Percentiles rank a stretch among this genome's conserved stretches.
phyloP scores from a whole-genome alignment of 495 filamentous ascomycete species.

The Astrothelium macrocarpum region DNA sequence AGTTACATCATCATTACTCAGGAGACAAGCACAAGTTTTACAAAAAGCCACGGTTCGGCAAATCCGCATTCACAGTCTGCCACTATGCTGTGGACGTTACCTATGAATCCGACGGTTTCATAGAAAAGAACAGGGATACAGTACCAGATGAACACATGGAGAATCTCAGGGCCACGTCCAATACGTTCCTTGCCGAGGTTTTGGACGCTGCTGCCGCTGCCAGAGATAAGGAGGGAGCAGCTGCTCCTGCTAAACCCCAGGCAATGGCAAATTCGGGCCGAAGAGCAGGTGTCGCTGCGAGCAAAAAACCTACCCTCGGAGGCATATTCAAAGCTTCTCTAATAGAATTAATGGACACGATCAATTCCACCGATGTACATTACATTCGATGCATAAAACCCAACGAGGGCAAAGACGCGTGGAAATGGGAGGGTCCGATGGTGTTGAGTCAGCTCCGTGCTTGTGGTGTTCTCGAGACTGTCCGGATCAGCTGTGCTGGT shows the following conservation, averaged over 20 bases:
- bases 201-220: constrained; percentile 75
- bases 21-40: constrained; percentile 92
- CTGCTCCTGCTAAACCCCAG: constrained; percentile 58
- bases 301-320: constrained; percentile 92
- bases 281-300: constrained; percentile 80
- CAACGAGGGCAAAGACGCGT: constrained; percentile 91
- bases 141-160: constrained; percentile 98
- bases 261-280: constrained; percentile 51
- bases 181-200: constrained; percentile 76
- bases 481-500: constrained; percentile 93
- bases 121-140: constrained; percentile 98
- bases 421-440: constrained; percentile 99
- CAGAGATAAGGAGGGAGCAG: constrained; percentile 76
- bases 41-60: constrained; percentile 96
- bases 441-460: constrained; percentile 93
- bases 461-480: constrained; percentile 97
- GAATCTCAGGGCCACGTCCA: constrained; percentile 73
- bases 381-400: constrained; percentile 99
- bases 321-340: constrained; percentile 98
- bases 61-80: constrained; percentile 95
- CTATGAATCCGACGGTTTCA: constrained; percentile 99
- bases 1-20: constrained; percentile 90
- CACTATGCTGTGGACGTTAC: constrained; percentile 98
- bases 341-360: constrained; percentile 96
- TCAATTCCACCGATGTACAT: constrained; percentile 95